Evolutionary conservation across 1,284 basidiomycete genomes (phyloP), one percentile per base, ranked within the genome.

Genomic region (Moniliophthora roreri): DNA sequence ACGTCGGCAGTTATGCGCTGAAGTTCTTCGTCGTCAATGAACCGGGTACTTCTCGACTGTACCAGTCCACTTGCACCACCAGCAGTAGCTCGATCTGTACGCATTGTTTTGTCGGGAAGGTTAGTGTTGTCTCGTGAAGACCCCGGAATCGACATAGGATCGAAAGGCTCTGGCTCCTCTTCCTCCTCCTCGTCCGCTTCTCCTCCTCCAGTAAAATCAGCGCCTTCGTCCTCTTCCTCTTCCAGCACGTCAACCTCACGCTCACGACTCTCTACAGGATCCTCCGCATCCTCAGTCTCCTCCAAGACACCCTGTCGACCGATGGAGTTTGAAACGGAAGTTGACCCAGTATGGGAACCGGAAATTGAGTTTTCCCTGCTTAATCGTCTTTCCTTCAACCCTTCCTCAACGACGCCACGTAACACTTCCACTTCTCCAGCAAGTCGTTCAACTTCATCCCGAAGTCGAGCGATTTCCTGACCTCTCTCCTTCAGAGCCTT

Each of bases 321-420:
- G 26, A 23, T 28, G 2, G 18, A 40, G 16, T 18, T 18, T 15
- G 2, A 15, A 20, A 15, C 41, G 2, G 41, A 26, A 4, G 3
- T 6, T 7, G 23, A 47, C 2, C n/a, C 21, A 5, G 28, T 18
- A 1, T 38, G 32, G 4, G 48, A 49, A 1, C 24, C 48, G 13
- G 15, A 35, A 36, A 41, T 36, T 15, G 56, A 56, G 24, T 53
- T 54, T 46, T 73, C 71, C 40, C 69, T 64, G 5, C 61, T 61
- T 6, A 68, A 60, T n/a, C 85, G 74, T 21, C 90, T 72, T 59
- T 91, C 89, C 50, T 84, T 80, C 41, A 95, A 73, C 0, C 91
- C 91, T 55, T 92, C 86, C 63, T 93, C 91, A 0, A 94, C 89
- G 0, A 94, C 86, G 0, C 84, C 85, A 16, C 87, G 78, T n/a